Conservation (phyloP, 2,329 filamentous ascomycete species). For the Leptographium galeiforme region DNA sequence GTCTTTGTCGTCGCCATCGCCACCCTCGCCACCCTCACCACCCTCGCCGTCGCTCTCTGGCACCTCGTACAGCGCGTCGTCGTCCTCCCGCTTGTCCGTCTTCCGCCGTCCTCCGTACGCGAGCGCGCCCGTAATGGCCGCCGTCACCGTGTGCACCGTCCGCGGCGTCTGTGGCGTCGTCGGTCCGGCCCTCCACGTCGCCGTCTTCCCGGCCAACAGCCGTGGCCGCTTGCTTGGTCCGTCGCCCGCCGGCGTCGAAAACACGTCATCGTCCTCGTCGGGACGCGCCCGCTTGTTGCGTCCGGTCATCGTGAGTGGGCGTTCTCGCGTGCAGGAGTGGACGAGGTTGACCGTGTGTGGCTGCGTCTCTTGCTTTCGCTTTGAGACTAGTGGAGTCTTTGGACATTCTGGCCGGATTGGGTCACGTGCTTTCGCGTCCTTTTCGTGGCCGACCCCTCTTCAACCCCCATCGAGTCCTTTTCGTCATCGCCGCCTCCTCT, state of each 20-base stretch:
- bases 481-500: background rate
- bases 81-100: background rate
- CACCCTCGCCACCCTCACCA: background rate
- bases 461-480: background rate
- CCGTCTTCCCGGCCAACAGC: background rate
- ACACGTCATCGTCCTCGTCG: background rate
- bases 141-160: constrained; percentile 10
- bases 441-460: background rate
- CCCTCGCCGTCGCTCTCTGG: constrained; percentile 13
- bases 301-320: constrained; percentile 5
- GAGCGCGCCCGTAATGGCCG: constrained; percentile 10
- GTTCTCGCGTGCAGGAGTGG: background rate
- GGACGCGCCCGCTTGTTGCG: constrained; percentile 6
- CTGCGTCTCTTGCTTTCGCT: background rate
- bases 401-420: background rate
- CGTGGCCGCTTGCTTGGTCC: constrained; percentile 10
- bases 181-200: background rate
- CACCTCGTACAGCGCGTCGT: constrained; percentile 11
- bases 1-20: background rate
- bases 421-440: constrained; percentile 12
- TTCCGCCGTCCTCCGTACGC: background rate
- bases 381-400: background rate
- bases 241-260: too few relatives aligned
- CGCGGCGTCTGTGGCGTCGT: constrained; percentile 12
- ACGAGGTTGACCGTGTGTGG: too few relatives aligned